A percentile compares a stretch with the other conserved stretches of the same genome.
Evolutionary conservation across 1,139 yeast species (phyloP).

Genomic region (Pneumocystis sp.): DNA sequence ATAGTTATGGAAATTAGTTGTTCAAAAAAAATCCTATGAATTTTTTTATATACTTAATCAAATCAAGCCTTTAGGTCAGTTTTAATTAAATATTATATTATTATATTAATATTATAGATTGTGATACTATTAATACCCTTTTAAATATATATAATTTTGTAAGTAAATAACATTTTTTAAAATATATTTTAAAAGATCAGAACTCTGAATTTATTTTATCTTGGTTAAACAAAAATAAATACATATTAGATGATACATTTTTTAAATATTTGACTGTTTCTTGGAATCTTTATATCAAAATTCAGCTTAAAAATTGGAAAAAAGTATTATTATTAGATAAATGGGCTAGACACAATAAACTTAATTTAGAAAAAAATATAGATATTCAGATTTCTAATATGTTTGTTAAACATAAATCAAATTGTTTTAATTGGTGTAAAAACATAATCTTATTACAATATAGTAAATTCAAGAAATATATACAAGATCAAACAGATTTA

Average conservation of each 20-base stretch:
- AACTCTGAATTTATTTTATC: constrained; percentile 12
- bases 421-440: neutral
- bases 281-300: constrained; percentile 13
- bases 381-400: neutral
- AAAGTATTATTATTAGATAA: neutral
- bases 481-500: constrained; percentile 53
- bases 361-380: neutral
- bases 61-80: constrained; percentile 2
- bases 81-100: neutral
- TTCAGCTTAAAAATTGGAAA: constrained; percentile 5
- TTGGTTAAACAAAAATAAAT: constrained; percentile 12
- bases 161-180: constrained; percentile 7
- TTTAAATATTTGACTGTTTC: constrained; percentile 10
- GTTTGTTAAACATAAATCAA: neutral
- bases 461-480: constrained; percentile 34
- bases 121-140: neutral
- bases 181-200: constrained; percentile 9
- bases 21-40: constrained; percentile 14
- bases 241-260: constrained; percentile 13
- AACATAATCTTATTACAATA: constrained; percentile 20
- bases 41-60: constrained; percentile 13
- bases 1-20: constrained; percentile 14
- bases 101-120: neutral
- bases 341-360: neutral
- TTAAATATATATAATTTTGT: neutral